These are phyloP conservation scores for Penicillium goetzii DNA, from an alignment of 495 filamentous ascomycete species.

Conservation along the genomic window DNA sequence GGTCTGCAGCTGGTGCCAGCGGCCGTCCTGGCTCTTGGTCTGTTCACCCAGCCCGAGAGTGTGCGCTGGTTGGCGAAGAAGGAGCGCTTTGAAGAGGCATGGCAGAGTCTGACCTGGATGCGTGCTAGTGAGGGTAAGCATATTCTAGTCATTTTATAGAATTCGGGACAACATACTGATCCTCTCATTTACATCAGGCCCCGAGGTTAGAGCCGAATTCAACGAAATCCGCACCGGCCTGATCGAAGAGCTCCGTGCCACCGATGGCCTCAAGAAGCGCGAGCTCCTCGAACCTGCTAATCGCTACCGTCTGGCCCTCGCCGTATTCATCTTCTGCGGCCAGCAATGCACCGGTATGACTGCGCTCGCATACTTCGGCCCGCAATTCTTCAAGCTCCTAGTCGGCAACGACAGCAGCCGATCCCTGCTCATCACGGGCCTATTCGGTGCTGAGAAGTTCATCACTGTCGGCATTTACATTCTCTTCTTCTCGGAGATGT, in stretches of 20 bases:
- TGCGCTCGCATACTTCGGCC: constrained; percentile 50
- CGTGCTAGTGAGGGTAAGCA: constrained; percentile 45
- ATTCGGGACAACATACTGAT: not conserved
- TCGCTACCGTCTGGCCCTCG: constrained; percentile 44
- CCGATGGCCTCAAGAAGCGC: constrained; percentile 49
- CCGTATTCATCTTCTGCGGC: constrained; percentile 43
- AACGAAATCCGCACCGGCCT: constrained; percentile 50
- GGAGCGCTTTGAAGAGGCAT: constrained; percentile 53
- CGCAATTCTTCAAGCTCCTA: constrained; percentile 53
- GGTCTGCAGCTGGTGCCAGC: constrained; percentile 55
- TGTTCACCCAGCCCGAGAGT: constrained; percentile 53
- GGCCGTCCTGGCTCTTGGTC: constrained; percentile 48
- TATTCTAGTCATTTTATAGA: not conserved
- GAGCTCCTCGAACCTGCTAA: constrained; percentile 50
- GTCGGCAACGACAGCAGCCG: constrained; percentile 45
- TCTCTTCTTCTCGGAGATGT: constrained; percentile 56
- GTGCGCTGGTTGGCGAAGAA: constrained; percentile 56
- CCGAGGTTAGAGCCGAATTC: constrained; percentile 48
- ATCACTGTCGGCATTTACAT: constrained; percentile 48
- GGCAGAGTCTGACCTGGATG: constrained; percentile 51
- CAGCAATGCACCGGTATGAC: constrained; percentile 51
- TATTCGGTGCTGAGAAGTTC: constrained; percentile 56
- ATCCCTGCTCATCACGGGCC: constrained; percentile 48
- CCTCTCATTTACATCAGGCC: constrained; percentile 4
- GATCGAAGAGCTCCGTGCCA: constrained; percentile 44